phyloP scores from a whole-genome alignment of 257 asterid genomes.

The Dorcoceras hygrometricum region DNA sequence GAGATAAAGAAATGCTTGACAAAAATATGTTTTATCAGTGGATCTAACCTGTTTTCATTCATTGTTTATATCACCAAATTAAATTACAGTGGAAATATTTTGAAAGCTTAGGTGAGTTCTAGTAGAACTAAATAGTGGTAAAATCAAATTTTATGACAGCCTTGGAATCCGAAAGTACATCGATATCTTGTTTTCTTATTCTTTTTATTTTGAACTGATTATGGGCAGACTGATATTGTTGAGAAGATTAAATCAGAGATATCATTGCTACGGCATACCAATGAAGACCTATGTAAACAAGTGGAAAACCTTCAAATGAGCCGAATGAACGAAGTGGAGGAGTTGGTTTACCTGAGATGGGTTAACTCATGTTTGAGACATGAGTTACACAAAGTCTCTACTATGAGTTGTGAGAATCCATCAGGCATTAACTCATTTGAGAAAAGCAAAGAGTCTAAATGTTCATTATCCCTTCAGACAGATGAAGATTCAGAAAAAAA shows the following conservation, averaged over 20 bases:
- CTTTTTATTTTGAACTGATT: constrained; percentile 9
- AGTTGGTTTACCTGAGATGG: constrained; percentile 88
- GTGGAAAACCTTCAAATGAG: constrained; percentile 92
- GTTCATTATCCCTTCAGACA: constrained; percentile 47
- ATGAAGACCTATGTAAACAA: constrained; percentile 82
- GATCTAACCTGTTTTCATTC: background rate
- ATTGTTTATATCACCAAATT: too few relatives aligned
- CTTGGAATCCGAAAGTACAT: too few relatives aligned
- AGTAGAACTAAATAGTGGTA: background rate
- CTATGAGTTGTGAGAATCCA: constrained; percentile 33
- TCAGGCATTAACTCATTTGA: constrained; percentile 43
- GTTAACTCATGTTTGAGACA: constrained; percentile 81
- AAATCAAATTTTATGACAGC: background rate
- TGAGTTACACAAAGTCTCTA: constrained; percentile 55
- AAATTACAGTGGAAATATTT: too few relatives aligned
- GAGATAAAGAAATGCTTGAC: background rate
- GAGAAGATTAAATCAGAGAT: constrained; percentile 80
- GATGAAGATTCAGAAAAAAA: constrained; percentile 52
- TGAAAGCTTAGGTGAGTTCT: background rate
- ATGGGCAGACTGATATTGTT: constrained; percentile 48
- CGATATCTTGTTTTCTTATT: constrained; percentile 18
- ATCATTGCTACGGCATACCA: constrained; percentile 64
- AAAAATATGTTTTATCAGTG: too few relatives aligned
- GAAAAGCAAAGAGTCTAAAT: constrained; percentile 52
- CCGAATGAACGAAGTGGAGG: constrained; percentile 89